A percentile compares a stretch with the other conserved stretches of the same genome.
Evolutionary conservation across 1,284 basidiomycete genomes (phyloP).

Genomic region (Cryptococcus sp.): DNA sequence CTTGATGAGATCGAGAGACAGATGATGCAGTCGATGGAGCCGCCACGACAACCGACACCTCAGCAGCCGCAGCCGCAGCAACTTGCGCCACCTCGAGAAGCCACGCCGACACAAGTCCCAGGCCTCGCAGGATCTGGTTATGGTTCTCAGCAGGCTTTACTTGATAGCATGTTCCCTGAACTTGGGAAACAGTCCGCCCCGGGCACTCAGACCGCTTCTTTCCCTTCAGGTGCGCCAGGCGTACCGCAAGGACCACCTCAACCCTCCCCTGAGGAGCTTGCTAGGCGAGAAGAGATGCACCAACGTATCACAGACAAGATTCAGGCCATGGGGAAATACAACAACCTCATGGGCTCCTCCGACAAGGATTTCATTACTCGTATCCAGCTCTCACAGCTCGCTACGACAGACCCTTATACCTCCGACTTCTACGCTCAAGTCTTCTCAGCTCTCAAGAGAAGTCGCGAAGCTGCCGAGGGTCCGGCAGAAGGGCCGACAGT

Average conservation of each 20-base stretch:
- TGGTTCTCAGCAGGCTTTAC: conserved; percentile 41
- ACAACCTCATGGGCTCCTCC: conserved; percentile 86
- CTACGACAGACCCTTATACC: conserved; percentile 92
- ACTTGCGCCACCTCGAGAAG: conserved; percentile 39
- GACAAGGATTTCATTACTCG: conserved; percentile 99
- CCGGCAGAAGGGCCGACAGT: conserved; percentile 64
- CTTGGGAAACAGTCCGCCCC: conserved; percentile 26
- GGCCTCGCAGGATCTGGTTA: conserved; percentile 39
- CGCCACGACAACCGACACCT: conserved; percentile 27
- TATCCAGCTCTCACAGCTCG: conserved; percentile 97
- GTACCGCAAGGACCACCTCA: conserved; percentile 10
- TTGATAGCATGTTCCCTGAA: conserved; percentile 51
- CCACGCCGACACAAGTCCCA: conserved; percentile 29
- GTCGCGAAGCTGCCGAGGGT: conserved; percentile 65
- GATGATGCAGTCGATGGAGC: conserved; percentile 43
- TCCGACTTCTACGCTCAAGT: conserved; percentile 99
- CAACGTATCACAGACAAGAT: conserved; percentile 46
- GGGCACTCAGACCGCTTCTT: conserved; percentile 16
- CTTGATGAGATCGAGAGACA: conserved; percentile 55
- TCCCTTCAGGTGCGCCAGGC: conserved; percentile 9
- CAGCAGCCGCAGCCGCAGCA: conserved; percentile 44
- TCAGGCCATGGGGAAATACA: conserved; percentile 77
- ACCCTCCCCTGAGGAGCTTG: conserved; percentile 42
- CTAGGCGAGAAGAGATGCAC: conserved; percentile 37
- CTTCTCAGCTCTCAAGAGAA: conserved; percentile 77